Percentiles rank a stretch among this genome's conserved stretches.
Evolutionary conservation across 148 eudicot genomes (phyloP).

Genomic region (Fagopyrum tataricum): DNA sequence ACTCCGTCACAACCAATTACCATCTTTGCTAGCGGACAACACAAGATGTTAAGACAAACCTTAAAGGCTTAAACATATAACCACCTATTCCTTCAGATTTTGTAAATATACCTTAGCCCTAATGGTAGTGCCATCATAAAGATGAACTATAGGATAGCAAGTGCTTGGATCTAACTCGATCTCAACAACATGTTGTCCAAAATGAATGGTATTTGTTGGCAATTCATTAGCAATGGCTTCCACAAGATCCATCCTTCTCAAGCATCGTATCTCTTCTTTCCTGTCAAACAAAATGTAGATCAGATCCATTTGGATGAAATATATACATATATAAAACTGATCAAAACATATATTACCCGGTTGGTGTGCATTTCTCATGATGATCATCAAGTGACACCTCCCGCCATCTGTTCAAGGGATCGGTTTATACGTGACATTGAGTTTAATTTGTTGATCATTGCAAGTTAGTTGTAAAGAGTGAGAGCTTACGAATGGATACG

Average conservation of each 20-base stretch:
- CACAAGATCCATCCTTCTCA: constrained; percentile 40
- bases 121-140: constrained; percentile 29
- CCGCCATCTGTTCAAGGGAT: not conserved
- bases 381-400: not conserved
- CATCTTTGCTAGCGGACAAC: constrained; percentile 31
- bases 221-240: constrained; percentile 37
- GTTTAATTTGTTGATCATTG: too few species aligned
- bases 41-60: too few species aligned
- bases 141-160: constrained; percentile 27
- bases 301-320: not conserved
- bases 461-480: not conserved
- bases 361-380: constrained; percentile 38
- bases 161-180: constrained; percentile 22
- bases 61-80: too few species aligned
- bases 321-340: constrained; percentile 22
- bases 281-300: not conserved
- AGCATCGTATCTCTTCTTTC: constrained; percentile 29
- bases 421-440: too few species aligned
- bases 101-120: constrained; percentile 30
- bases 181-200: constrained; percentile 31
- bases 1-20: constrained; percentile 57
- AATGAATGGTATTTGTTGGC: constrained; percentile 32
- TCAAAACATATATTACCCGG: constrained; percentile 25
- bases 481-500: constrained; percentile 61
- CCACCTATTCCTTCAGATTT: too few species aligned